Percentiles rank a stretch among this genome's conserved stretches.
Conservation (phyloP, 352 stramenopile genomes). For the Globisporangium yorkense region DNA sequence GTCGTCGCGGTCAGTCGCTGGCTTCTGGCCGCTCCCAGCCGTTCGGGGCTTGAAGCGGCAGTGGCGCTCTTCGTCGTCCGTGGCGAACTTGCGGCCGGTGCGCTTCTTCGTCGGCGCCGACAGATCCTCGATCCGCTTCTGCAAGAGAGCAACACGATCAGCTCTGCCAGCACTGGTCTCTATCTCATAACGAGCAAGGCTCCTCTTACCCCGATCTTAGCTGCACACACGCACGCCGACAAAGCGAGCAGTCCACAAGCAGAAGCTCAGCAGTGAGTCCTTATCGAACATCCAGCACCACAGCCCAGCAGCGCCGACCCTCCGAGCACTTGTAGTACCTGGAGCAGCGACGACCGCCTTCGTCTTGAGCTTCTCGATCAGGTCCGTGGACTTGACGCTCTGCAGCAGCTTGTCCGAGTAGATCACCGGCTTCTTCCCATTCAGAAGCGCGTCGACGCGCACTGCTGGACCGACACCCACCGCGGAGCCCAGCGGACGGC, state of each 20-base stretch:
- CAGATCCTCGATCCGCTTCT: constrained; percentile 66
- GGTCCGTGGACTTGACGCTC: constrained; percentile 29
- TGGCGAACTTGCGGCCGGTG: constrained; percentile 46
- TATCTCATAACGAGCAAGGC: background rate
- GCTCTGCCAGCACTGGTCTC: background rate
- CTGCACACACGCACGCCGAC: background rate
- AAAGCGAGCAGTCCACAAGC: background rate
- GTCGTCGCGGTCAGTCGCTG: constrained; percentile 22
- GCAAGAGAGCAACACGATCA: background rate
- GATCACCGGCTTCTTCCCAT: constrained; percentile 48
- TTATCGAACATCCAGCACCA: background rate
- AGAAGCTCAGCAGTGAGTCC: background rate
- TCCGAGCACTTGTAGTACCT: constrained; percentile 15
- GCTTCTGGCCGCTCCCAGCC: constrained; percentile 9
- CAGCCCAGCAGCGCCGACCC: too few relatives aligned
- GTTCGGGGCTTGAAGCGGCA: constrained; percentile 57
- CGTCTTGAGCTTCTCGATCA: constrained; percentile 44
- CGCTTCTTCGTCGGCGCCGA: constrained; percentile 41
- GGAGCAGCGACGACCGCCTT: constrained; percentile 36
- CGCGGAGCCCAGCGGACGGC: constrained; percentile 15
- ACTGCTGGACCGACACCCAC: constrained; percentile 7
- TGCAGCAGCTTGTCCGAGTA: constrained; percentile 58
- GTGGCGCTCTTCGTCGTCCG: constrained; percentile 65
- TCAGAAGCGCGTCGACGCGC: constrained; percentile 29
- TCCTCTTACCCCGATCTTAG: constrained; percentile 4